These are phyloP conservation scores for Mycogone perniciosa DNA, from an alignment of 2,329 filamentous ascomycete species.

Conservation along the genomic window DNA sequence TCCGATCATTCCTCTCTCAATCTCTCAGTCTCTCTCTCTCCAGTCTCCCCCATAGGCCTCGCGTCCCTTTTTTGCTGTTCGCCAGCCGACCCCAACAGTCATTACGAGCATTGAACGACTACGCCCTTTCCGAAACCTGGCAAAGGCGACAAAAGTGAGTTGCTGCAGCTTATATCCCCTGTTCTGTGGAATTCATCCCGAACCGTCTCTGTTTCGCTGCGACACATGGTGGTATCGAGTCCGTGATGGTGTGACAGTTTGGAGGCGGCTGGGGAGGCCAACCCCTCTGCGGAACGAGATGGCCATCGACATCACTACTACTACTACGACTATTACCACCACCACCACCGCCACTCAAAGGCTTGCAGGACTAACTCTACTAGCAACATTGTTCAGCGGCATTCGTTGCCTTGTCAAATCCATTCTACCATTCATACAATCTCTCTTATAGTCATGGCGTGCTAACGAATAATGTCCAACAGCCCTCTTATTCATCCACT, in stretches of 20 bases:
- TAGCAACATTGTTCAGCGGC: too few relatives aligned
- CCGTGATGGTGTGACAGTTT: slow-evolving; percentile 9
- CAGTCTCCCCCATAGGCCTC: slow-evolving; percentile 16
- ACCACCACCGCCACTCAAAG: background rate
- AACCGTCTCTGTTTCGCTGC: slow-evolving; percentile 3
- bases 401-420: background rate
- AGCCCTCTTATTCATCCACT: slow-evolving; percentile 5
- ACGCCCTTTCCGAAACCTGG: background rate
- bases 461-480: slow-evolving; percentile 5
- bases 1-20: slow-evolving; percentile 21
- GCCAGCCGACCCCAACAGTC: background rate
- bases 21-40: slow-evolving; percentile 20
- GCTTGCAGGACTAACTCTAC: background rate
- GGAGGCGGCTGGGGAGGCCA: slow-evolving; percentile 6
- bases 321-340: background rate
- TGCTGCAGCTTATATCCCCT: background rate
- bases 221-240: slow-evolving; percentile 7
- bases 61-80: background rate
- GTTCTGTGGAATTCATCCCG: background rate
- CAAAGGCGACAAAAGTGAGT: slow-evolving; percentile 4
- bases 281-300: slow-evolving; percentile 10
- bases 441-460: background rate
- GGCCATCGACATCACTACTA: background rate
- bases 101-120: background rate
- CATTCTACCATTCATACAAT: background rate